Evolutionary conservation across 805 yeast species (phyloP), one percentile per base, ranked within the genome.

Genomic region (Wickerhamiella dianesei): DNA sequence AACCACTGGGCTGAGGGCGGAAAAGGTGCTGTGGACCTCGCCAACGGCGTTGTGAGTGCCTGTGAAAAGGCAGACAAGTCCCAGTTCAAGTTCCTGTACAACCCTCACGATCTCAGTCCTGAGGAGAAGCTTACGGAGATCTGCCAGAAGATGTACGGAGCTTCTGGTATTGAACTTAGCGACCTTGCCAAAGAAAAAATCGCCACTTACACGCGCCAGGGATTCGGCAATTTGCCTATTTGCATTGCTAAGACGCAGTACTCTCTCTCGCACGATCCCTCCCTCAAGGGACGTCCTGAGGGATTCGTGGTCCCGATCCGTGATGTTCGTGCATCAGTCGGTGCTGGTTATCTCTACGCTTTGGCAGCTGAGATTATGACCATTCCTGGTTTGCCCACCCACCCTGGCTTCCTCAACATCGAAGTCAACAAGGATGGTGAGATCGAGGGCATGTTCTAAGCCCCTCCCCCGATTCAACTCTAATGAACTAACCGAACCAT

Each of bases 181-280:
- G 89, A 85, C 22, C 75, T 78, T 54, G 97, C 97, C 39, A 75
- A 76, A 56, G 70, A 75, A 59, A 87, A 87, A 68, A 79, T 89
- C 55, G 86, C 80, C 52, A 74, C 78, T 48, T 88, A 86, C 69
- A 80, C 86, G 35, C 65, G 72, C 44, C 96, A 87, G 70, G 96
- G 96, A 2, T 89, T 82, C 64, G 87, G 80, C 53, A 77, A 86
- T 61, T 71, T 89, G 62, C 98, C 97, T 48, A 80, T 89, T 57
- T 89, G 98, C 69, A 83, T 89, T 60, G 98, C 98, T 49, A 89
- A 89, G 73, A 89, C 98, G 2, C 98, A 89, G 67, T 89, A 89
- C 72, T 86, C 96, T 0, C 72, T 89, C 56, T 87, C 96, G 2
- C 96, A 88, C 62, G 97, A 89, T 66, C 87, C 97, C 40, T 70